These are phyloP conservation scores for Amorphotheca resinae DNA, from an alignment of 495 filamentous ascomycete species.

Conservation along the genomic window DNA sequence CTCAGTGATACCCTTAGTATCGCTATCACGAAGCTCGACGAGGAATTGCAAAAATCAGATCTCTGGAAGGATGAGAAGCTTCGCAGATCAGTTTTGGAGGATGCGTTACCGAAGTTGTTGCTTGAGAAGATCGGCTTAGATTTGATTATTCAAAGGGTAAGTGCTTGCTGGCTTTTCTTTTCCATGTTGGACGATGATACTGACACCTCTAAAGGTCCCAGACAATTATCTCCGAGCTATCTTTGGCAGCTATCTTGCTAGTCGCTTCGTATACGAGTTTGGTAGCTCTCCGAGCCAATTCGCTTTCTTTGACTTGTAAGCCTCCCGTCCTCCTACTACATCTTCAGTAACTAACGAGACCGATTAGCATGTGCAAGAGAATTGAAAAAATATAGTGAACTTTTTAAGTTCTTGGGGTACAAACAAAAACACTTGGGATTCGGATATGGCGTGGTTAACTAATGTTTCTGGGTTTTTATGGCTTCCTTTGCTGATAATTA, in stretches of 20 bases:
- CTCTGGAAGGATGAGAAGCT: slow-evolving; percentile 79
- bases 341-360: not conserved
- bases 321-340: slow-evolving; percentile 13
- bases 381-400: slow-evolving; percentile 21
- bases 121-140: slow-evolving; percentile 84
- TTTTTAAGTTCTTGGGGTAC: not conserved
- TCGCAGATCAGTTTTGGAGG: slow-evolving; percentile 61
- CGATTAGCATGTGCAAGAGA: slow-evolving; percentile 41
- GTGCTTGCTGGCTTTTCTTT: slow-evolving; percentile 19
- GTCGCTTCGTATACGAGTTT: slow-evolving; percentile 89
- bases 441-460: too few relatives aligned
- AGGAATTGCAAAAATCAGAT: slow-evolving; percentile 85
- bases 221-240: slow-evolving; percentile 88
- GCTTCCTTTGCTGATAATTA: too few relatives aligned
- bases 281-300: slow-evolving; percentile 91
- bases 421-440: too few relatives aligned
- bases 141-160: slow-evolving; percentile 65
- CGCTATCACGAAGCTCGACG: slow-evolving; percentile 89
- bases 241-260: slow-evolving; percentile 90
- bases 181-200: slow-evolving; percentile 25
- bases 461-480: too few relatives aligned
- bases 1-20: slow-evolving; percentile 78
- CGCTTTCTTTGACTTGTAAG: slow-evolving; percentile 97
- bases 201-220: slow-evolving; percentile 43
- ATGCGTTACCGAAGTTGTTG: slow-evolving; percentile 77